Evolutionary conservation across 305 asterid species (phyloP).

Genomic region (Euphrasia arctica): DNA sequence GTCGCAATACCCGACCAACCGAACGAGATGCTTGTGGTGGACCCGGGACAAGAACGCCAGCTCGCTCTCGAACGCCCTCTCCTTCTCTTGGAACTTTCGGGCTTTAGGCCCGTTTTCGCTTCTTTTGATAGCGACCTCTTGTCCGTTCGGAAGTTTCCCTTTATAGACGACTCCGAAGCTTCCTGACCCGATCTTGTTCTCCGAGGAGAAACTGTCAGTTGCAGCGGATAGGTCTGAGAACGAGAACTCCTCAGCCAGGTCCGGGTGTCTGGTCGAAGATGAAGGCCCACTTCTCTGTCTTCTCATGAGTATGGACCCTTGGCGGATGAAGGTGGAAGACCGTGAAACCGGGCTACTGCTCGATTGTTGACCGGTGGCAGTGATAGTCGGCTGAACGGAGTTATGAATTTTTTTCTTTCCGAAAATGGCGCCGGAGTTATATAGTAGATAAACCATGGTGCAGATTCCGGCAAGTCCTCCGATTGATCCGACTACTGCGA

Average conservation of each 20-base stretch:
- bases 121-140: constrained; percentile 80
- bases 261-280: constrained; percentile 41
- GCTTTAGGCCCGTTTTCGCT: constrained; percentile 51
- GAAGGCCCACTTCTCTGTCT: constrained; percentile 91
- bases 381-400: constrained; percentile 80
- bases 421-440: constrained; percentile 61
- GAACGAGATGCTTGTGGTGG: constrained; percentile 86
- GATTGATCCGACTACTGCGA: constrained; percentile 65
- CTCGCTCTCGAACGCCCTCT: constrained; percentile 81
- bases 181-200: constrained; percentile 79
- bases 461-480: constrained; percentile 76
- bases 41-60: constrained; percentile 69
- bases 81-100: constrained; percentile 74
- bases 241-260: constrained; percentile 65
- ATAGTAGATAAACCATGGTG: constrained; percentile 50
- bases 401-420: constrained; percentile 83
- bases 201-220: constrained; percentile 55
- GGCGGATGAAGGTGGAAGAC: constrained; percentile 76
- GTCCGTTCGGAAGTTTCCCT: constrained; percentile 70
- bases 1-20: constrained; percentile 74
- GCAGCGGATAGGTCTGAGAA: constrained; percentile 62
- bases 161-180: constrained; percentile 83
- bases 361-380: constrained; percentile 32
- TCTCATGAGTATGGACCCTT: constrained; percentile 73
- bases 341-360: constrained; percentile 59